Base-by-base conservation (phyloP, 2,329 filamentous ascomycete species). In the Aureobasidium vineae region DNA sequence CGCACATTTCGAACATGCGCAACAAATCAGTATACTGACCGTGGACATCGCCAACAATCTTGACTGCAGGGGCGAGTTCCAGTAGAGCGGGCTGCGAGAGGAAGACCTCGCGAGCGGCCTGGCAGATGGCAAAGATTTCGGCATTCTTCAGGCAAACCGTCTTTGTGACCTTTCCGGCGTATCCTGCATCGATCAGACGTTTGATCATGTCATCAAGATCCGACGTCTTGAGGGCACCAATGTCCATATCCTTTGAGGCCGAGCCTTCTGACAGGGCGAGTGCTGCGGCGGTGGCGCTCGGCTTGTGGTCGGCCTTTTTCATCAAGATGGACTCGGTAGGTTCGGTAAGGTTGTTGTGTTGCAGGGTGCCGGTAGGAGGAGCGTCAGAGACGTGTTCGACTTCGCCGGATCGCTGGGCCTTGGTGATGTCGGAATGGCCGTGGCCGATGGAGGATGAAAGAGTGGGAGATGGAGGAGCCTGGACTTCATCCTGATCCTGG, bases 161-260 rank as follows among this genome's bases (percentile, higher is more conserved):
- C 83, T 99, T 99, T 69, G 95, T 98, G 72, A 97, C 91, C 79
- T 99, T 99, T 70, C 92, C 92, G 52, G 92, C 90, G 75, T 99
- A 99, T 15, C 91, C 95, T 11, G 95, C 94, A 77, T 99, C 95
- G 64, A 99, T 82, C 50, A 99, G 85, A 50, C 95, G 88, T 73
- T 93, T 92, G 75, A 99, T 99, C 83, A 96, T 97, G 75, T 99
- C 95, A 75, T 99, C 95, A 36, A 99, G 83, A 76, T 99, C 95
- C 71, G 95, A 91, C 41, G 93, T 87, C 77, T 97, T 97, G 74
- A 98, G 86, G 26, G 96, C 91, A 65, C 90, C 88, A 84, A 98
- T 96, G 69, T 91, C 90, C 78, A 97, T 90, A 3, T 82, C 80
- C 15, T 78, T 79, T 28, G 78, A 38, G 31, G 38, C 52, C 41